These are phyloP conservation scores for Cryptosporidium felis DNA, from an alignment of 169 alveolate species.

Conservation along the genomic window DNA sequence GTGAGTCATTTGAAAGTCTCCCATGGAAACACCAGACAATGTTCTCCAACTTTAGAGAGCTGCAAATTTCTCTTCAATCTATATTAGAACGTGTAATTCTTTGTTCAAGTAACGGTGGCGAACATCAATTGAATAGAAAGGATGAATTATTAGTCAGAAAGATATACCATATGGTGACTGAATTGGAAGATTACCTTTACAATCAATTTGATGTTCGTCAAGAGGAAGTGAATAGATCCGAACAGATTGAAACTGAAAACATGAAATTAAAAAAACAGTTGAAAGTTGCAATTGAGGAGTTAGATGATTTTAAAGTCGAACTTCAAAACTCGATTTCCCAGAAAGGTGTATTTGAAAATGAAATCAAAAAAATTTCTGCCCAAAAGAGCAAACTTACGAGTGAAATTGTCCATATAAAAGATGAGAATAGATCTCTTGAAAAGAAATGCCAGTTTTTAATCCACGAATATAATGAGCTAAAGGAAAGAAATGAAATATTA, in stretches of 20 bases:
- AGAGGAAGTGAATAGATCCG: conserved; percentile 5
- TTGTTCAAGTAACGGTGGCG: background rate
- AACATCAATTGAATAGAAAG: background rate
- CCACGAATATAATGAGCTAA: conserved; percentile 8
- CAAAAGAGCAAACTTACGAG: conserved; percentile 12
- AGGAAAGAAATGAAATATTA: conserved; percentile 4
- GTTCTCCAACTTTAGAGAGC: conserved; percentile 68
- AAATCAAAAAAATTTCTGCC: background rate
- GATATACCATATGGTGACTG: conserved; percentile 65
- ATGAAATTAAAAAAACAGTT: conserved; percentile 11
- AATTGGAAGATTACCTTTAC: conserved; percentile 49
- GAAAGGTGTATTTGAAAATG: background rate
- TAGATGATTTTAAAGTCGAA: conserved; percentile 17
- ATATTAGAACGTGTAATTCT: conserved; percentile 32
- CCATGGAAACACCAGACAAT: conserved; percentile 68
- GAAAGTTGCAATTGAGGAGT: background rate
- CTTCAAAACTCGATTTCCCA: conserved; percentile 11
- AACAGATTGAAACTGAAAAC: conserved; percentile 14
- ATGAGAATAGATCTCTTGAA: conserved; percentile 14
- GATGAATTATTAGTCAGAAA: conserved; percentile 30
- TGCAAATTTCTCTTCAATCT: conserved; percentile 47
- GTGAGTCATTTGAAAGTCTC: conserved; percentile 42
- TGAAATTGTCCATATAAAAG: conserved; percentile 1
- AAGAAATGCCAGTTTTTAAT: conserved; percentile 1
- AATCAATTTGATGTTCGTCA: conserved; percentile 11